Percentiles rank a stretch among this genome's conserved stretches.
Evolutionary conservation across 768 basidiomycete genomes (phyloP).

Genomic region (Austroboletus eburneus): DNA sequence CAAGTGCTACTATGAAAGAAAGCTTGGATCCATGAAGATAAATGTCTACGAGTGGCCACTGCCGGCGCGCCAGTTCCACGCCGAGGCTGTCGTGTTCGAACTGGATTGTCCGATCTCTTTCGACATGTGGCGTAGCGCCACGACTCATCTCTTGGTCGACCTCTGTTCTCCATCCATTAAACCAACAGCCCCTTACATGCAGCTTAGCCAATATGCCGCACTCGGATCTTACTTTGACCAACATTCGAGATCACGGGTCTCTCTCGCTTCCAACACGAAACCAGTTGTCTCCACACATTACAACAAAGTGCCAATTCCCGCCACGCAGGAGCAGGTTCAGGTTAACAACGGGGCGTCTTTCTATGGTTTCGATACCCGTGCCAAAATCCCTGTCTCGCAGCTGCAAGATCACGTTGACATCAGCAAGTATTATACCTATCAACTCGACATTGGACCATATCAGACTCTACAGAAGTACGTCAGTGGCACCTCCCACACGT

Average conservation of each 20-base stretch:
- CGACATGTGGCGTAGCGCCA: slow-evolving; percentile 41
- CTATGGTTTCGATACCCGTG: slow-evolving; percentile 26
- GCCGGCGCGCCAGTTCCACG: slow-evolving; percentile 21
- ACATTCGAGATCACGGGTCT: slow-evolving; percentile 17
- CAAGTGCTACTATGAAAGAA: slow-evolving; percentile 28
- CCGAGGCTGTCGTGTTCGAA: slow-evolving; percentile 40
- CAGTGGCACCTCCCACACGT: slow-evolving; percentile 32
- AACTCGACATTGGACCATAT: slow-evolving; percentile 34
- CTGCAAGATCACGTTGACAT: slow-evolving; percentile 15
- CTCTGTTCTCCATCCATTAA: slow-evolving; percentile 22
- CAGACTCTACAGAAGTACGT: slow-evolving; percentile 36
- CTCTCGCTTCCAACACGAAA: slow-evolving; percentile 24
- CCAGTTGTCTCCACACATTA: slow-evolving; percentile 19
- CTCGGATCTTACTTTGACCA: slow-evolving; percentile 11
- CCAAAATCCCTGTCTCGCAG: slow-evolving; percentile 10
- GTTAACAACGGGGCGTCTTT: slow-evolving; percentile 34
- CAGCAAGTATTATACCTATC: slow-evolving; percentile 28
- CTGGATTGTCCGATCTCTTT: slow-evolving; percentile 37
- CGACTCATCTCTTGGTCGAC: slow-evolving; percentile 36
- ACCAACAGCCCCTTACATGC: slow-evolving; percentile 4
- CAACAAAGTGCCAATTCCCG: slow-evolving; percentile 10
- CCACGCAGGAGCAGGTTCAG: slow-evolving; percentile 14
- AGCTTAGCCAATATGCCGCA: slow-evolving; percentile 12
- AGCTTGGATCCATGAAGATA: slow-evolving; percentile 27
- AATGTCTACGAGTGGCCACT: slow-evolving; percentile 45